These are phyloP conservation scores for Teunomyces cretensis DNA, from an alignment of 805 yeast genomes.

Conservation along the genomic window DNA sequence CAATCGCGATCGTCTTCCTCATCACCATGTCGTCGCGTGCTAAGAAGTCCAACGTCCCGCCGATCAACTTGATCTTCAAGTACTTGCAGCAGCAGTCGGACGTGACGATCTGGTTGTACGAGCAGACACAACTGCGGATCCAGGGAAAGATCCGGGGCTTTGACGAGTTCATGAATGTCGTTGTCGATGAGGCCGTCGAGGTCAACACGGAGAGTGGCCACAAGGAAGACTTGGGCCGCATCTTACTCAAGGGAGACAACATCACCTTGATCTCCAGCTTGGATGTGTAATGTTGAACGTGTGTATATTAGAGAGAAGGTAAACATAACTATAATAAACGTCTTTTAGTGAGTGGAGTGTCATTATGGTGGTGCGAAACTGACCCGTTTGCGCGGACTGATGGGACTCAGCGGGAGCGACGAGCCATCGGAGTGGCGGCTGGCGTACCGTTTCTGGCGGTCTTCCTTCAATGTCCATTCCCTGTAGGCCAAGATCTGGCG, in stretches of 20 bases:
- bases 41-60: constrained; percentile 64
- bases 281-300: constrained; percentile 23
- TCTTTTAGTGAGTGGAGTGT: not conserved
- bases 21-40: constrained; percentile 5
- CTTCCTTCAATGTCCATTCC: constrained; percentile 22
- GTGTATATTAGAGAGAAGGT: not conserved
- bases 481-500: constrained; percentile 29
- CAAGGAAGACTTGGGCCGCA: constrained; percentile 62
- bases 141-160: constrained; percentile 89
- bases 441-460: constrained; percentile 22
- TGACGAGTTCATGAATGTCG: constrained; percentile 94
- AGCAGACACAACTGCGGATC: constrained; percentile 73
- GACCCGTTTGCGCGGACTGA: constrained; percentile 1
- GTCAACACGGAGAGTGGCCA: constrained; percentile 51
- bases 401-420: not conserved
- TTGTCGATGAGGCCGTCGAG: constrained; percentile 63
- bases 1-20: not conserved
- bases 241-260: constrained; percentile 90
- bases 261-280: constrained; percentile 65
- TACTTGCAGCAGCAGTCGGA: constrained; percentile 76
- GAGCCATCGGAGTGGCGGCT: constrained; percentile 8
- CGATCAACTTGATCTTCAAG: constrained; percentile 87
- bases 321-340: too few species aligned
- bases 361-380: not conserved
- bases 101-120: constrained; percentile 87